Evolutionary conservation across 192 early-diverging fungal species (phyloP), one percentile per base, ranked within the genome.

Genomic region (Coemansia pectinata): DNA sequence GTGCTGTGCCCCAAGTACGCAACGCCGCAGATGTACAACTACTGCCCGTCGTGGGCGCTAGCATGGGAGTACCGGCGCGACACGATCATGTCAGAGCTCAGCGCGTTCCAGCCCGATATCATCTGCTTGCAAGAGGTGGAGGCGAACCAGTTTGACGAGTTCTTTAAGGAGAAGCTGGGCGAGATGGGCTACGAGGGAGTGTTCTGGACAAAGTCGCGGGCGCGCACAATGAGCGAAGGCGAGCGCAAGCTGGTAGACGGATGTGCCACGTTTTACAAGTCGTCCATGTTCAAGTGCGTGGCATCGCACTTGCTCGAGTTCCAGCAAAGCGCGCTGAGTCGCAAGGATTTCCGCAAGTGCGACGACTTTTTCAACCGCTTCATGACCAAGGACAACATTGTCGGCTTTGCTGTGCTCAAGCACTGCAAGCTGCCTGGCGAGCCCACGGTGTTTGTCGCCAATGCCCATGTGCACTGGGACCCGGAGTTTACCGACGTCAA

Each of bases 281-380:
- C 87, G 63, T 85, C 87, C 57, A 97, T 93, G 85, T 97, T 94
- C 74, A 81, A 79, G 23, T 72, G 93, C 39, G 69, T 94, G 29
- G 93, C 96, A n/a, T 90, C 94, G 72, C 90, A 94, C 47, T 71
- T 92, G 57, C 86, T 99, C 25, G 97, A 99, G 83, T 99, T 95
- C 86, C 94, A 97, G 78, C 96, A 96, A 74, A 87, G 91, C 63
- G 95, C 94, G 11, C 87, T 97, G 78, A 88, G 90, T 62, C 81
- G 92, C 69, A 88, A 91, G 29, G 96, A 97, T 71, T 92, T 97
- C 47, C 91, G 92, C 47, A 90, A 94, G 76, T 90, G 89, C 40
- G 96, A 94, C 34, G 97, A 98, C 76, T 90, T 97, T 44, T 95
- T 95, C 77, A 97, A 99, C 76, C 91, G 97, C 29, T 94, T 99